Evolutionary conservation across 2,329 filamentous ascomycete genomes (phyloP).

Genomic region (Bertia moriformis): DNA sequence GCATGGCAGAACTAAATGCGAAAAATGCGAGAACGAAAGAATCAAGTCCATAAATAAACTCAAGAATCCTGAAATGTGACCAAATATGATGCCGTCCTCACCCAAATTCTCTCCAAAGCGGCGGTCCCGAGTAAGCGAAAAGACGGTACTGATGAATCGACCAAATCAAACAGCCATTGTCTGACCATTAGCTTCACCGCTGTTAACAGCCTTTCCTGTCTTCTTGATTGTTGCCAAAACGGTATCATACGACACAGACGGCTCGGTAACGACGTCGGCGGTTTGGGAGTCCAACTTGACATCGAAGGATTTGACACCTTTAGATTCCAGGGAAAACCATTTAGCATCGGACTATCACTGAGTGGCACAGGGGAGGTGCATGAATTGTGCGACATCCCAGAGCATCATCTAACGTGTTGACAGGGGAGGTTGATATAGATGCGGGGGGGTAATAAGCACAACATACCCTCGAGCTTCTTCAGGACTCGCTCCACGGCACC

Average conservation of each 20-base stretch:
- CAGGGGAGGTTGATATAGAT: too few relatives aligned
- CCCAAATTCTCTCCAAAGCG: too few relatives aligned
- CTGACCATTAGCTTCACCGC: neutral
- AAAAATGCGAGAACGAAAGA: too few relatives aligned
- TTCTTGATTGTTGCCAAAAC: neutral
- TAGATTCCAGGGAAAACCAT: neutral
- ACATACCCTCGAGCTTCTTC: conserved; percentile 1
- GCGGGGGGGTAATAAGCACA: neutral
- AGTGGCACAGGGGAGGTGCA: too few relatives aligned
- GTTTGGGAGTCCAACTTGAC: neutral
- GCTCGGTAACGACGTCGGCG: neutral
- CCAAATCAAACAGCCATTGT: neutral
- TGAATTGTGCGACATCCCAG: too few relatives aligned
- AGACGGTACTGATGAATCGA: too few relatives aligned
- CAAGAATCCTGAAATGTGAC: too few relatives aligned
- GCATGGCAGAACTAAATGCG: too few relatives aligned
- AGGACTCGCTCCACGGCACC: neutral
- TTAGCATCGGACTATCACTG: neutral
- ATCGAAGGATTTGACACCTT: conserved; percentile 1
- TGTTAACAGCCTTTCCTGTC: neutral
- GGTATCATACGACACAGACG: neutral
- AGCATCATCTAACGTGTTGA: too few relatives aligned
- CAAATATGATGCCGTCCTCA: too few relatives aligned
- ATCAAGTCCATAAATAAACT: too few relatives aligned
- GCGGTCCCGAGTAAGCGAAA: too few relatives aligned